These are phyloP conservation scores for Talaromyces sp. DNA, from an alignment of 2,329 filamentous ascomycete genomes.

Conservation along the genomic window DNA sequence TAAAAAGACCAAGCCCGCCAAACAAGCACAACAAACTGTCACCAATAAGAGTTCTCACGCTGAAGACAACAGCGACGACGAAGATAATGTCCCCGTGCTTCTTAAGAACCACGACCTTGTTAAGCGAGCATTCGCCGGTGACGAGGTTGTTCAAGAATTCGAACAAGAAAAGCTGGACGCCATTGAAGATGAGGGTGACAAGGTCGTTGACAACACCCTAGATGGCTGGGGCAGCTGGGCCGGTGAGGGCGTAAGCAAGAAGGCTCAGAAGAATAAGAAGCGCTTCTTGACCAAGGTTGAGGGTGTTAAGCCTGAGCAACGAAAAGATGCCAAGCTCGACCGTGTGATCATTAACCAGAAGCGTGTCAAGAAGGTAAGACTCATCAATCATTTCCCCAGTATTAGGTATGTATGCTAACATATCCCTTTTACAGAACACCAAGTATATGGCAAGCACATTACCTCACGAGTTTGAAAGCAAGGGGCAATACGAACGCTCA, in stretches of 20 bases:
- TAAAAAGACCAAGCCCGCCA: conserved; percentile 26
- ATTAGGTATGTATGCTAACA: conserved; percentile 9
- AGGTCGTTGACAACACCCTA: conserved; percentile 79
- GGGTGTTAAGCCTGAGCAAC: conserved; percentile 73
- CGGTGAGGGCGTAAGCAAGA: conserved; percentile 76
- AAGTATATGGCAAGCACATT: conserved; percentile 83
- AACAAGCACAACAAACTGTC: conserved; percentile 19
- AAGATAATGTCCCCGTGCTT: conserved; percentile 44
- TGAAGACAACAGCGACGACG: conserved; percentile 45
- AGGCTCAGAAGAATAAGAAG: conserved; percentile 64
- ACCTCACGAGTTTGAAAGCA: conserved; percentile 86
- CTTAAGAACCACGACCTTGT: conserved; percentile 67
- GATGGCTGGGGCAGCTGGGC: conserved; percentile 95
- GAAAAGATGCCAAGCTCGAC: conserved; percentile 80
- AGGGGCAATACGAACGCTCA: conserved; percentile 86
- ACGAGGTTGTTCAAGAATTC: conserved; percentile 82
- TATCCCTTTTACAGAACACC: conserved; percentile 63
- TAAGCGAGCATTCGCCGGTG: conserved; percentile 81
- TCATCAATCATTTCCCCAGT: neutral
- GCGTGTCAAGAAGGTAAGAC: conserved; percentile 75
- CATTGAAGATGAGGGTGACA: conserved; percentile 77
- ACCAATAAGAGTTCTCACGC: conserved; percentile 44
- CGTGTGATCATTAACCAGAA: conserved; percentile 93
- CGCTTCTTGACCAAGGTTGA: conserved; percentile 53
- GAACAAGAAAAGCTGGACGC: conserved; percentile 74